These are phyloP conservation scores for Hordeum marinum DNA, from an alignment of 176 grass and related monocot species.

Conservation along the genomic window DNA sequence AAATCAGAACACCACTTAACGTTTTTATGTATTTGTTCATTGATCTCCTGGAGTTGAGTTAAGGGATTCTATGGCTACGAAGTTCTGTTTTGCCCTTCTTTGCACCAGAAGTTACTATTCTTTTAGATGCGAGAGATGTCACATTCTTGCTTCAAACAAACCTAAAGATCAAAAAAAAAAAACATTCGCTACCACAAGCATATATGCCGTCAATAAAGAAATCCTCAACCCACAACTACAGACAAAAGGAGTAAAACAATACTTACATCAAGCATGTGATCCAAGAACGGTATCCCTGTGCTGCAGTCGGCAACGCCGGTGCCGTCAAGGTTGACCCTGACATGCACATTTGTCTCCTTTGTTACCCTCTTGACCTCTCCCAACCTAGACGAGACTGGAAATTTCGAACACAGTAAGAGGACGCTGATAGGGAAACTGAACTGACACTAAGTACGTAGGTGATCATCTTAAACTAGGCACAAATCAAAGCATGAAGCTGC, in stretches of 20 bases:
- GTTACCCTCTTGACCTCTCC: conserved; percentile 82
- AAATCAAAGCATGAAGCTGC: neutral
- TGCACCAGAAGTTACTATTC: neutral
- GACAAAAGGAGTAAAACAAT: neutral
- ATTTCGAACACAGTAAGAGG: neutral
- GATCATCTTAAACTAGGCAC: neutral
- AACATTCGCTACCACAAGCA: neutral
- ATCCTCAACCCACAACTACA: neutral
- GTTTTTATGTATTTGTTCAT: neutral
- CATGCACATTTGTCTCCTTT: conserved; percentile 82
- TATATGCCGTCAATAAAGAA: neutral
- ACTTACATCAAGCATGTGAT: conserved; percentile 95
- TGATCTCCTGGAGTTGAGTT: neutral
- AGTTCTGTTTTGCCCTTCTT: neutral
- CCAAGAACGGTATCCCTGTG: conserved; percentile 85
- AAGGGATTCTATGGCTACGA: neutral
- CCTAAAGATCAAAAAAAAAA: no score
- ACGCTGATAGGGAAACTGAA: neutral
- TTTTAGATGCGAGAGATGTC: neutral
- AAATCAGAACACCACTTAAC: neutral
- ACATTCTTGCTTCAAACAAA: neutral
- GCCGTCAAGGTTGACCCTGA: conserved; percentile 81
- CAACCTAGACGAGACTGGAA: conserved; percentile 30
- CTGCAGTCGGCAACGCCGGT: conserved; percentile 56
- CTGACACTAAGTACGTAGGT: neutral